Evolutionary conservation across 768 basidiomycete species (phyloP).

Genomic region (Kondoa malvinella): DNA sequence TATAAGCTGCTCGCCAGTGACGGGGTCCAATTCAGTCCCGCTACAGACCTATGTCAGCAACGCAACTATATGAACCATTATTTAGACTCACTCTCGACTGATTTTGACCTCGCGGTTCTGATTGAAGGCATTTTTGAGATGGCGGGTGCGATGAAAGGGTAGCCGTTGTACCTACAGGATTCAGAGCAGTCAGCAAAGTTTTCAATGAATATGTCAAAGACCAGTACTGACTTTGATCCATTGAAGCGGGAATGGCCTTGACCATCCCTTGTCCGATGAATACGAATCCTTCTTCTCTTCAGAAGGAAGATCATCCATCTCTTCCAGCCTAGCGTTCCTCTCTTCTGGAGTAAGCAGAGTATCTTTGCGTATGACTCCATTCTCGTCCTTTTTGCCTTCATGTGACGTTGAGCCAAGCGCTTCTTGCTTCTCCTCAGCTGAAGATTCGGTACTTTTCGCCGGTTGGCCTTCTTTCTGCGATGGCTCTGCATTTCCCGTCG

Average conservation of each 20-base stretch:
- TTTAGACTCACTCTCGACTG: conserved; percentile 14
- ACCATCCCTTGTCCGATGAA: conserved; percentile 41
- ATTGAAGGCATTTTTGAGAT: conserved; percentile 85
- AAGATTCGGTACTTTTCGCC: background rate
- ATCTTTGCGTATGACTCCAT: conserved; percentile 31
- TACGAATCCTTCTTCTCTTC: conserved; percentile 17
- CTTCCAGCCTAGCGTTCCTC: conserved; percentile 18
- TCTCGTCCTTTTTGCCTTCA: conserved; percentile 17
- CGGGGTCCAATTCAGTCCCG: conserved; percentile 80
- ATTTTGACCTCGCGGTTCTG: conserved; percentile 43
- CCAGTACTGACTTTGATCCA: conserved; percentile 42
- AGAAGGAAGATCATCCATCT: background rate
- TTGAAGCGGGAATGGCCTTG: conserved; percentile 60
- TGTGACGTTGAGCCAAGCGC: conserved; percentile 1
- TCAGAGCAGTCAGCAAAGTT: background rate
- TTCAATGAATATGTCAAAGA: background rate
- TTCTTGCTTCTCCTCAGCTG: background rate
- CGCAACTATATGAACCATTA: conserved; percentile 50
- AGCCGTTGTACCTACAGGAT: conserved; percentile 38
- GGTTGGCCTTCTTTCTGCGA: background rate
- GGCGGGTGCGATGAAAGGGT: conserved; percentile 57
- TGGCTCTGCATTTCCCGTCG: background rate
- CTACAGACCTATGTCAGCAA: conserved; percentile 44
- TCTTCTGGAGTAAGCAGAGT: conserved; percentile 24
- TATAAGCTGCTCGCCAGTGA: conserved; percentile 48